These are phyloP conservation scores for Boletus hoseneyae DNA, from an alignment of 1,284 basidiomycete genomes.

Conservation along the genomic window DNA sequence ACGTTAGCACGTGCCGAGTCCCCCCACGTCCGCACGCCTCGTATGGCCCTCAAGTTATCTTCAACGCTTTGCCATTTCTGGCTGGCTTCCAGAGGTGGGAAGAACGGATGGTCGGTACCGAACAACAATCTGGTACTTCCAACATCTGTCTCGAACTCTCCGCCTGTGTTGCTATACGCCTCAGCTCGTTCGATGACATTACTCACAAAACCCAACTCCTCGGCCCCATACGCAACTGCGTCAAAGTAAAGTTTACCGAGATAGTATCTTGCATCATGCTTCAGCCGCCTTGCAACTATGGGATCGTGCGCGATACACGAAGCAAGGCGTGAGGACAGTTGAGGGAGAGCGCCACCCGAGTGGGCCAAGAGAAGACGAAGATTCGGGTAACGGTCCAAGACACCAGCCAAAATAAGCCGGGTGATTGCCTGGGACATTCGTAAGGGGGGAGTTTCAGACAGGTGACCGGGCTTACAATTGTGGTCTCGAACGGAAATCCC, in stretches of 20 bases:
- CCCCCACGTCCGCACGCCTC: conserved; percentile 54
- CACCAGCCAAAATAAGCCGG: conserved; percentile 76
- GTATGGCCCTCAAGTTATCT: conserved; percentile 79
- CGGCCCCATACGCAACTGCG: conserved; percentile 80
- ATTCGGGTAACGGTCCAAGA: conserved; percentile 71
- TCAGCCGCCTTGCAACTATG: conserved; percentile 64
- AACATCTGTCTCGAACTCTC: conserved; percentile 31
- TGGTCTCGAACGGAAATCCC: conserved; percentile 88
- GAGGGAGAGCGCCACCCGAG: conserved; percentile 79
- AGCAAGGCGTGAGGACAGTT: conserved; percentile 76
- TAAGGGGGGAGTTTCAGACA: conserved; percentile 4
- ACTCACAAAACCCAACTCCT: conserved; percentile 76
- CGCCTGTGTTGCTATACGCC: conserved; percentile 42
- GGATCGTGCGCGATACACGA: conserved; percentile 85
- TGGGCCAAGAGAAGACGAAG: conserved; percentile 79
- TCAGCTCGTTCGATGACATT: conserved; percentile 62
- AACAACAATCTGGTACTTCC: conserved; percentile 69
- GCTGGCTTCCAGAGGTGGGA: conserved; percentile 68
- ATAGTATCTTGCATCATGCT: conserved; percentile 82
- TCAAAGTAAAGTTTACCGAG: conserved; percentile 79
- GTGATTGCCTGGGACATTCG: conserved; percentile 58
- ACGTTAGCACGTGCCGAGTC: conserved; percentile 52
- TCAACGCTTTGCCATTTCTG: conserved; percentile 81
- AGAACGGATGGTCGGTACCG: conserved; percentile 89
- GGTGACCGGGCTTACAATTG: conserved; percentile 53